phyloP scores from a whole-genome alignment of 2,329 filamentous ascomycete species.

The Monosporascus sp. region DNA sequence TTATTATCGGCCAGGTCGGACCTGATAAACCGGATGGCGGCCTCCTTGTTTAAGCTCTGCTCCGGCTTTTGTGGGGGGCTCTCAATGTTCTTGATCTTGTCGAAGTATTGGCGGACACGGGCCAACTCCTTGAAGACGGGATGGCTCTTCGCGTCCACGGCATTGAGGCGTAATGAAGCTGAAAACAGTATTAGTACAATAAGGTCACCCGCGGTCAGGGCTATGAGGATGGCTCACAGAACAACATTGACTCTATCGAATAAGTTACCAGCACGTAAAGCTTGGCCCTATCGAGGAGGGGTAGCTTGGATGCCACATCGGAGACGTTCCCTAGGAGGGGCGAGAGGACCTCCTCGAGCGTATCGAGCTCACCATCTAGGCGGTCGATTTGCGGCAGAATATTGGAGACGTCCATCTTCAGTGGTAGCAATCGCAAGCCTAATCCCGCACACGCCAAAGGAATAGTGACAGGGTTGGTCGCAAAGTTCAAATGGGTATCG shows the following conservation, averaged over 20 bases:
- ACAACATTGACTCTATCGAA: slow-evolving; percentile 83
- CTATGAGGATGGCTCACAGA: slow-evolving; percentile 50
- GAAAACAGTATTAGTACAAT: slow-evolving; percentile 3
- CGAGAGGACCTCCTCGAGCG: slow-evolving; percentile 65
- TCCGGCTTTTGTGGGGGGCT: slow-evolving; percentile 49
- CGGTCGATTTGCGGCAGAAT: slow-evolving; percentile 64
- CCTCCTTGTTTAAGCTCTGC: slow-evolving; percentile 63
- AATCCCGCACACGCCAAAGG: too few relatives aligned
- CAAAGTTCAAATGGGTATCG: too few relatives aligned
- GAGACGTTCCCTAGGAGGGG: slow-evolving; percentile 67
- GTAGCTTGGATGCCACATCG: slow-evolving; percentile 69
- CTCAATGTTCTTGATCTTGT: slow-evolving; percentile 80
- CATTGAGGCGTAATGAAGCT: slow-evolving; percentile 72
- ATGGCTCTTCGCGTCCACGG: slow-evolving; percentile 76
- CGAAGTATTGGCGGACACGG: slow-evolving; percentile 85
- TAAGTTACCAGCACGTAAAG: slow-evolving; percentile 86
- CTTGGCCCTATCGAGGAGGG: slow-evolving; percentile 92
- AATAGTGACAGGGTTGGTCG: too few relatives aligned
- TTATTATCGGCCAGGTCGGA: slow-evolving; percentile 61
- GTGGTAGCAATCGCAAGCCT: not conserved
- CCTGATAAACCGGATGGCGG: slow-evolving; percentile 76
- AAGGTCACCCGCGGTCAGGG: too few relatives aligned
- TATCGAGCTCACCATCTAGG: slow-evolving; percentile 73
- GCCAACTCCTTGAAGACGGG: slow-evolving; percentile 80
- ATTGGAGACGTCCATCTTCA: slow-evolving; percentile 43